phyloP scores from a whole-genome alignment of 352 stramenopile genomes.

The Elongisporangium prolatum region DNA sequence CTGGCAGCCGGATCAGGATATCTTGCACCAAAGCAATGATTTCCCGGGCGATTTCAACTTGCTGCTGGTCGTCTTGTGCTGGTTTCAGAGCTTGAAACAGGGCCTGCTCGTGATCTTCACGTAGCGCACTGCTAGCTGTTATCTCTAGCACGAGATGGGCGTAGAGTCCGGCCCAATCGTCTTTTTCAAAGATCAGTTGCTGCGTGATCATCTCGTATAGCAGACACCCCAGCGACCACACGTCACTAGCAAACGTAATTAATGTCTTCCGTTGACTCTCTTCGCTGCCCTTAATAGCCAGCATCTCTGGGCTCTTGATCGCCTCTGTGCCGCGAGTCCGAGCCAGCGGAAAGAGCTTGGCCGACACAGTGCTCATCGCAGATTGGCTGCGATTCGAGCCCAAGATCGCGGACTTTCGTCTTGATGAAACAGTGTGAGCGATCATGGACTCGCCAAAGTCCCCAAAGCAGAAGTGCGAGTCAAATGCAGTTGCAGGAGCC shows the following conservation, averaged over 20 bases:
- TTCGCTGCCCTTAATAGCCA: conserved; percentile 36
- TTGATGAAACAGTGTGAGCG: conserved; percentile 7
- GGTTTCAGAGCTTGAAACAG: conserved; percentile 23
- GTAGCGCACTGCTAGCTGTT: conserved; percentile 22
- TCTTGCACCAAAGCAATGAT: conserved; percentile 22
- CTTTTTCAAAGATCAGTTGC: conserved; percentile 61
- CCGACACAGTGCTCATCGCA: background rate
- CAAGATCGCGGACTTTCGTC: background rate
- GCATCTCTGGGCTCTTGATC: conserved; percentile 75
- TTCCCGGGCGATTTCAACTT: conserved; percentile 9
- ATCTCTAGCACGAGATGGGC: conserved; percentile 43
- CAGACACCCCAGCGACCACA: conserved; percentile 71
- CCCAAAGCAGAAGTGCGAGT: conserved; percentile 39
- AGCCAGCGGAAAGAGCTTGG: conserved; percentile 12
- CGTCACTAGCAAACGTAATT: conserved; percentile 46
- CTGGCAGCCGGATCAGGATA: conserved; percentile 25
- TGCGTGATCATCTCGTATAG: conserved; percentile 65
- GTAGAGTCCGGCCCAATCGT: conserved; percentile 61
- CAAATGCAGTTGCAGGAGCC: conserved; percentile 8
- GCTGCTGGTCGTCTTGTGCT: conserved; percentile 22
- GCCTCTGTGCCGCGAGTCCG: conserved; percentile 68
- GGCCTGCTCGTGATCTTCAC: conserved; percentile 36
- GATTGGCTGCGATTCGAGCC: background rate
- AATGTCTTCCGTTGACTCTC: conserved; percentile 5
- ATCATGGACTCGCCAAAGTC: conserved; percentile 72